Conservation (phyloP, 2,329 filamentous ascomycete species). For the Pyricularia grisea region DNA sequence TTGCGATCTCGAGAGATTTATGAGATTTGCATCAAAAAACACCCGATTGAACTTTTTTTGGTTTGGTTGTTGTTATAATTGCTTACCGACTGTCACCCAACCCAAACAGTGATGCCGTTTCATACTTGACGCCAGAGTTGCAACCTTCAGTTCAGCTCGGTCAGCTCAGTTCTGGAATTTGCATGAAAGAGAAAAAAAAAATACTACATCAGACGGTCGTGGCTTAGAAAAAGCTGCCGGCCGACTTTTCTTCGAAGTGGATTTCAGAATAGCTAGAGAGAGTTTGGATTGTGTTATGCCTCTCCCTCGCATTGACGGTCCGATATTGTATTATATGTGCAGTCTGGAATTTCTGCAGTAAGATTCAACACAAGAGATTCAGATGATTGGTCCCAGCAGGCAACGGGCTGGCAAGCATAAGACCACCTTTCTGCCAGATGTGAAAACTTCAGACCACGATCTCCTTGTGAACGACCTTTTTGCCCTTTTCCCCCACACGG, state of each 20-base stretch:
- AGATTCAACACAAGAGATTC: neutral
- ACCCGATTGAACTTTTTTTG: too few species aligned
- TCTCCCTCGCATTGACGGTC: too few species aligned
- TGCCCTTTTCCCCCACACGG: neutral
- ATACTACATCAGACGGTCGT: too few species aligned
- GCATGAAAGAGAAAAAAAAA: too few species aligned
- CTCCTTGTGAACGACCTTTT: neutral
- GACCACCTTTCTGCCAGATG: neutral
- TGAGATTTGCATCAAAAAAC: neutral
- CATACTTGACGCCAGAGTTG: neutral
- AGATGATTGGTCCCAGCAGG: neutral
- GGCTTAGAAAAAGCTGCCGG: too few species aligned
- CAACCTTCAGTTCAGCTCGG: neutral
- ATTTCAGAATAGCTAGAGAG: too few species aligned
- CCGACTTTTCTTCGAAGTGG: too few species aligned
- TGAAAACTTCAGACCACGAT: neutral
- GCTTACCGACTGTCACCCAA: neutral
- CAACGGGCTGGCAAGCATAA: neutral
- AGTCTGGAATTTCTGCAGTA: too few species aligned
- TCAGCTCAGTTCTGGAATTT: neutral
- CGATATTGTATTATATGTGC: too few species aligned
- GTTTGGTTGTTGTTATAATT: neutral
- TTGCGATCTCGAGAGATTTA: neutral
- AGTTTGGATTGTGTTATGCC: too few species aligned
- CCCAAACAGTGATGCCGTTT: neutral